Conservation (phyloP, 2,329 filamentous ascomycete genomes). For the Pseudofabraea citricarpa region DNA sequence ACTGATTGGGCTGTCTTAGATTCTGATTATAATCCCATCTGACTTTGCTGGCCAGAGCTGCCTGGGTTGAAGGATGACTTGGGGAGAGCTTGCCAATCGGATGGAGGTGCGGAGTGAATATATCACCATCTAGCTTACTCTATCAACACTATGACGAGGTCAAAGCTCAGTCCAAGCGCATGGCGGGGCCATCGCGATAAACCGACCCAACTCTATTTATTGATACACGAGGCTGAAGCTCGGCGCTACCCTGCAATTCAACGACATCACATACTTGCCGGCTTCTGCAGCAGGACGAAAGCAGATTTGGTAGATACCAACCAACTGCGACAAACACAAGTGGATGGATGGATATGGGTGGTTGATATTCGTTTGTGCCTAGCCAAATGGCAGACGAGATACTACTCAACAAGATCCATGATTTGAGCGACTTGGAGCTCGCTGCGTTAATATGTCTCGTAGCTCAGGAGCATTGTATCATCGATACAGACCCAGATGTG, state of each 20-base stretch:
- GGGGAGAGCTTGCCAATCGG: too few relatives aligned
- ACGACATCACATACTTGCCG: background rate
- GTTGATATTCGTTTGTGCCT: constrained; percentile 5
- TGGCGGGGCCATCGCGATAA: too few relatives aligned
- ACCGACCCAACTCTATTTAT: background rate
- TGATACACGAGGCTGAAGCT: background rate
- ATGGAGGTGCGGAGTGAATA: too few relatives aligned
- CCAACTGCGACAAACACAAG: too few relatives aligned
- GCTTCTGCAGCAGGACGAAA: too few relatives aligned
- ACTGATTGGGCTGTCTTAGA: background rate
- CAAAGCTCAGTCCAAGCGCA: too few relatives aligned
- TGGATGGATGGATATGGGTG: constrained; percentile 20
- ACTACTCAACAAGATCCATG: constrained; percentile 66
- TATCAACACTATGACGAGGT: too few relatives aligned
- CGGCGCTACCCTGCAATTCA: background rate
- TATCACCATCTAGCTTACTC: too few relatives aligned
- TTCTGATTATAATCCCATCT: constrained; percentile 19
- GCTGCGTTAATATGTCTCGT: constrained; percentile 78
- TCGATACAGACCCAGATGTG: constrained; percentile 62
- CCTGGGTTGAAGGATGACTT: too few relatives aligned
- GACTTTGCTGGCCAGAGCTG: too few relatives aligned
- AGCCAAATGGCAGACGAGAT: constrained; percentile 54
- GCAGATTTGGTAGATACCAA: too few relatives aligned
- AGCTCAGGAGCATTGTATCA: constrained; percentile 80
- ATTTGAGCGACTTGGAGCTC: constrained; percentile 82